Evolutionary conservation across 495 filamentous ascomycete species (phyloP).

Genomic region (Eremomyces bilateralis): DNA sequence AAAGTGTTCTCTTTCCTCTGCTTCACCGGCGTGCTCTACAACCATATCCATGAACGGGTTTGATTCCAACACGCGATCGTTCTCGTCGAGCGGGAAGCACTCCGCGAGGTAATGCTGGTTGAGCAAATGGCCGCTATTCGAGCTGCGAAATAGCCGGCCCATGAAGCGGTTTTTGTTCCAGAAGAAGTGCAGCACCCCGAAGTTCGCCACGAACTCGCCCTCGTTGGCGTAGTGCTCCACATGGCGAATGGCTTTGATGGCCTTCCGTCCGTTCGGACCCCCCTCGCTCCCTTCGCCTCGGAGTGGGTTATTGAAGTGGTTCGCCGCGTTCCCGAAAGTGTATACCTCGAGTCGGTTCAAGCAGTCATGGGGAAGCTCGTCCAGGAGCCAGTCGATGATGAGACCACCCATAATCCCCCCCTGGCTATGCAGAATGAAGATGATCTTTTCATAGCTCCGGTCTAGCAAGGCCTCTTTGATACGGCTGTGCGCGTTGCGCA

Average conservation of each 20-base stretch:
- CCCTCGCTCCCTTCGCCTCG: constrained; percentile 10
- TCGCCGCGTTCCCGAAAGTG: constrained; percentile 68
- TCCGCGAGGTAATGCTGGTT: constrained; percentile 59
- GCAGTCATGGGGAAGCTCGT: constrained; percentile 46
- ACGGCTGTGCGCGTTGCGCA: constrained; percentile 29
- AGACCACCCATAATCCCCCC: constrained; percentile 58
- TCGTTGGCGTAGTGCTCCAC: constrained; percentile 77
- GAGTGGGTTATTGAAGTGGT: constrained; percentile 69
- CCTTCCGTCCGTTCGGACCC: not conserved
- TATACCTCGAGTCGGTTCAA: constrained; percentile 59
- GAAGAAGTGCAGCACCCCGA: constrained; percentile 52
- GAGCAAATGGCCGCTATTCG: constrained; percentile 46
- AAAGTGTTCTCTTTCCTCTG: constrained; percentile 3
- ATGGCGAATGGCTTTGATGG: constrained; percentile 33
- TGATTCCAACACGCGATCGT: constrained; percentile 18
- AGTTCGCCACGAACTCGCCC: constrained; percentile 51
- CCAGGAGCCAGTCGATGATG: constrained; percentile 58
- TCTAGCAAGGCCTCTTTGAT: constrained; percentile 38
- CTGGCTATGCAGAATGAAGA: constrained; percentile 64
- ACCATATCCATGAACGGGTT: constrained; percentile 36
- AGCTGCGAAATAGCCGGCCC: constrained; percentile 51
- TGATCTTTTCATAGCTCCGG: constrained; percentile 40
- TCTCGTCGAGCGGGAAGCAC: constrained; percentile 43
- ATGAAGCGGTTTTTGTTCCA: constrained; percentile 37
- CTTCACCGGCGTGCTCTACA: constrained; percentile 12